Conservation (phyloP, 2,329 filamentous ascomycete genomes). For the Penicillium sp. region DNA sequence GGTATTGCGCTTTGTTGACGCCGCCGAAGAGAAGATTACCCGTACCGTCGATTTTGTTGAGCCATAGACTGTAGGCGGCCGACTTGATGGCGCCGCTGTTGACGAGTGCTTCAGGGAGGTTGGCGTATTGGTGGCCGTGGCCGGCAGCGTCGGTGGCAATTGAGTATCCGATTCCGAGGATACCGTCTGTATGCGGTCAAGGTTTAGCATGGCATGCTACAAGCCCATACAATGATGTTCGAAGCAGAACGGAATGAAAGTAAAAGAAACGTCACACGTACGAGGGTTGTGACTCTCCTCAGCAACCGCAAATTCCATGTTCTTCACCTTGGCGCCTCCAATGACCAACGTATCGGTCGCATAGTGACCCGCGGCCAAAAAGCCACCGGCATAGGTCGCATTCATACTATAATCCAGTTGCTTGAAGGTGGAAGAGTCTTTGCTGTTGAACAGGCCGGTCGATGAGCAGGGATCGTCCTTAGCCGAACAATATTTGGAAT, state of each 20-base stretch:
- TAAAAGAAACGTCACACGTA: background rate
- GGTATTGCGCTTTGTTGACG: background rate
- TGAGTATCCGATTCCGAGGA: background rate
- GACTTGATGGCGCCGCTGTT: constrained; percentile 62
- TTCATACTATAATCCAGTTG: background rate
- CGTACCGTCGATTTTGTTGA: constrained; percentile 66
- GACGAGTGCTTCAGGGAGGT: constrained; percentile 67
- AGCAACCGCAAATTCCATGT: background rate
- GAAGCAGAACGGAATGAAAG: no score
- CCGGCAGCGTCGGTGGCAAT: background rate
- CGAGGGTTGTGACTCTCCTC: background rate
- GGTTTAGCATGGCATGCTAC: background rate
- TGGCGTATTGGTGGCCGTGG: constrained; percentile 58
- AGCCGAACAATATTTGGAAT: constrained; percentile 62
- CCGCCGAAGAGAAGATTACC: constrained; percentile 64
- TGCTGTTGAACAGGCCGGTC: background rate
- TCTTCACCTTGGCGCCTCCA: background rate
- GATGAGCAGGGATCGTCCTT: constrained; percentile 13
- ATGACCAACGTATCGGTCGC: background rate
- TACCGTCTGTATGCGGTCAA: background rate
- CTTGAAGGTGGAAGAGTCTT: constrained; percentile 1
- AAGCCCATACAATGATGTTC: no score
- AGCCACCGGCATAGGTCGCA: background rate
- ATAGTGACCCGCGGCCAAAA: background rate
- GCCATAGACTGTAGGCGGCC: constrained; percentile 72